phyloP scores from a whole-genome alignment of 768 basidiomycete species.

The Boletus edulis region DNA sequence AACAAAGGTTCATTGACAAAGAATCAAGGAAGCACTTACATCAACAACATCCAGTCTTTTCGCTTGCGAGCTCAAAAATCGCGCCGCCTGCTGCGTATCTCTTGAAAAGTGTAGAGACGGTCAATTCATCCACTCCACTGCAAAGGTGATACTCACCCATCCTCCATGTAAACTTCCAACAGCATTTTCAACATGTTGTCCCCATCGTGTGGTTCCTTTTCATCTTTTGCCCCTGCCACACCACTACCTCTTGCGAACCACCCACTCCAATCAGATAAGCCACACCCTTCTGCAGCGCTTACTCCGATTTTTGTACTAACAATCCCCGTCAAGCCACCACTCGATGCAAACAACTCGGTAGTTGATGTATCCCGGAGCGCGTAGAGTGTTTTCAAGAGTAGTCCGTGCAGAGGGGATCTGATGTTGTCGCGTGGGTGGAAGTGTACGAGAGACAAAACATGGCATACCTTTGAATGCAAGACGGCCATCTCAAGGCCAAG shows the following conservation, averaged over 20 bases:
- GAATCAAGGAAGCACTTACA: constrained; percentile 42
- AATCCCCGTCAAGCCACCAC: constrained; percentile 62
- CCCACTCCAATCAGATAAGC: constrained; percentile 38
- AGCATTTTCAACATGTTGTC: constrained; percentile 61
- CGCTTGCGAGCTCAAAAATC: constrained; percentile 76
- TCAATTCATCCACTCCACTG: background rate
- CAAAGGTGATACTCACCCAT: constrained; percentile 50
- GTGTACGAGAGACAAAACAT: background rate
- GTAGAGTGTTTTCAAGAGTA: constrained; percentile 64
- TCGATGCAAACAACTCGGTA: constrained; percentile 84
- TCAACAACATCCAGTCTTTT: constrained; percentile 74
- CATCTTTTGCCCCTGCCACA: constrained; percentile 37
- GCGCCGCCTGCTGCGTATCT: constrained; percentile 56
- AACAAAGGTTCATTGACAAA: too few species aligned
- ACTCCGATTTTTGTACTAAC: constrained; percentile 53
- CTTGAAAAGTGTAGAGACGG: constrained; percentile 39
- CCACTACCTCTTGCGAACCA: constrained; percentile 49
- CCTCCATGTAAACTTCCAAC: constrained; percentile 79
- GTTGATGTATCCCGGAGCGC: constrained; percentile 70
- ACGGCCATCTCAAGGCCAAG: constrained; percentile 76
- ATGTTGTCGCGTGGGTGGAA: background rate
- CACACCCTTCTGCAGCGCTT: constrained; percentile 54
- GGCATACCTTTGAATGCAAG: constrained; percentile 68
- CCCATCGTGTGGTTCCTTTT: constrained; percentile 46
- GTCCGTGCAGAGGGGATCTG: constrained; percentile 20